Evolutionary conservation across 2,329 filamentous ascomycete species (phyloP), one percentile per base, ranked within the genome.

Genomic region (Cercospora beticola): DNA sequence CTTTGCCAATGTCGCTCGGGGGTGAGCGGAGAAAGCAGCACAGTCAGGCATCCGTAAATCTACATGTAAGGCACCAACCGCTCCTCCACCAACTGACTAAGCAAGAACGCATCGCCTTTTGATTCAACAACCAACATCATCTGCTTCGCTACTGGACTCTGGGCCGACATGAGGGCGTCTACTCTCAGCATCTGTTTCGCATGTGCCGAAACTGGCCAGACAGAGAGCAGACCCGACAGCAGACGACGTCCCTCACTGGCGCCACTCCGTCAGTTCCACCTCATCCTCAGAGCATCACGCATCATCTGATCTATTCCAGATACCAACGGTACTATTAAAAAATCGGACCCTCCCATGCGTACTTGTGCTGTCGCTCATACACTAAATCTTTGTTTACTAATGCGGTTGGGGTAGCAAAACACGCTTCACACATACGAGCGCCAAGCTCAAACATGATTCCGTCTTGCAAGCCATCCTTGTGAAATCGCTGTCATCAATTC

Each of bases 1-100:
- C 26, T 56, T 36, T 57, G 30, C 16, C 18, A 62, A 28, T 62
- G 36, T 62, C 54, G 54, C 54, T 58, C 54, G 54, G 54, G 54
- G 54, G 54, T 58, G 26, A 30, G 54, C 54, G 54, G 54, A 58
- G 54, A 30, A 30, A 18, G 54, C 26, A 28, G 54, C 54, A n/a
- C 8, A 14, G 18, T 52, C 46, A 52, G 46, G 46, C 46, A 52
- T 43, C 16, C 36, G n/a, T 3, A n/a, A 43, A n/a, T 43, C 36
- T 43, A 9, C 30, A 31, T 31, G 30, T 31, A 43, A 43, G 36
- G 36, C 36, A 43, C 5, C 36, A 43, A 43, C 10, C 3, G 31
- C 31, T 36, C 31, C 4, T 2, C 1, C 12, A 36, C 12, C 10
- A 33, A 33, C 31, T 33, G 10, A 36, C 31, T 3, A 36, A 14